These are phyloP conservation scores for Cucurbita moschata DNA, from an alignment of 306 rosid genomes.

Conservation along the genomic window DNA sequence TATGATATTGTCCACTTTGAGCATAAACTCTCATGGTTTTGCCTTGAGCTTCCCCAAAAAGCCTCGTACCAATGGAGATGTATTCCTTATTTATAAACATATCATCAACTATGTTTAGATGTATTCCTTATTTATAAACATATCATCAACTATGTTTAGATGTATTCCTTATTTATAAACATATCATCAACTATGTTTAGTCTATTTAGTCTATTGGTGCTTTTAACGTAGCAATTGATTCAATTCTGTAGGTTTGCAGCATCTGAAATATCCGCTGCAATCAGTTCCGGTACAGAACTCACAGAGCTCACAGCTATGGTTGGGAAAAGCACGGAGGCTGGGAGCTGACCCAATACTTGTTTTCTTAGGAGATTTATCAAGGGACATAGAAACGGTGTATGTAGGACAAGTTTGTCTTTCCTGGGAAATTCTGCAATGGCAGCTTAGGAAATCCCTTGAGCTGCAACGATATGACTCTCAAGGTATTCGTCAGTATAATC, in stretches of 20 bases:
- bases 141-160: no score
- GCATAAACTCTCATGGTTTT: no score
- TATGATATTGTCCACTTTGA: no score
- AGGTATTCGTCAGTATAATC: conserved; percentile 28
- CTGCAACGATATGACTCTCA: conserved; percentile 41
- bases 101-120: no score
- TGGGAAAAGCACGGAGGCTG: conserved; percentile 26
- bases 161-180: no score
- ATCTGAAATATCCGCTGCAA: conserved; percentile 41
- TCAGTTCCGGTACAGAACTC: conserved; percentile 28
- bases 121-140: no score
- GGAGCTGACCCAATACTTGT: conserved; percentile 35
- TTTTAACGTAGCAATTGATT: neutral
- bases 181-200: no score
- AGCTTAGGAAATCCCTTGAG: conserved; percentile 44
- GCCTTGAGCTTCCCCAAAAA: no score
- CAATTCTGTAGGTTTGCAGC: conserved; percentile 46
- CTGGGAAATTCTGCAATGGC: conserved; percentile 88
- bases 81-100: no score
- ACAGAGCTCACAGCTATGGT: conserved; percentile 37
- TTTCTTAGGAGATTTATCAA: conserved; percentile 27
- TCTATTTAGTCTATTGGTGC: neutral
- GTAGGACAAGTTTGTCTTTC: conserved; percentile 92
- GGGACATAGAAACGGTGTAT: conserved; percentile 68
- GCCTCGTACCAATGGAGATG: no score